phyloP scores from a whole-genome alignment of 176 grass and related monocot species.

The Panicum miliaceum region DNA sequence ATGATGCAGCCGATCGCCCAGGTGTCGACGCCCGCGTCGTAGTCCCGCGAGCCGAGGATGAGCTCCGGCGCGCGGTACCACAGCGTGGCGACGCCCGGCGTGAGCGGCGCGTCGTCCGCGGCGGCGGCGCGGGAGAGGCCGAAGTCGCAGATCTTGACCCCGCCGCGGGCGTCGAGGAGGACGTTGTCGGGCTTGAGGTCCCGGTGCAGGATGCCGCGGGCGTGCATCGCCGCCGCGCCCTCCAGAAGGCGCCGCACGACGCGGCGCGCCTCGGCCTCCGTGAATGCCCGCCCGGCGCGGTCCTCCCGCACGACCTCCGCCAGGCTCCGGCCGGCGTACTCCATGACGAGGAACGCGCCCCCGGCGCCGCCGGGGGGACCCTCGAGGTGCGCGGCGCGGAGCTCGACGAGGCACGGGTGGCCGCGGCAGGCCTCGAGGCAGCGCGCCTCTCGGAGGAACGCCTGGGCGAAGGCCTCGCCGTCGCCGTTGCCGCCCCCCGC shows the following conservation, averaged over 20 bases:
- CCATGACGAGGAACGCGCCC: constrained; percentile 22
- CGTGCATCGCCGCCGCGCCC: constrained; percentile 24
- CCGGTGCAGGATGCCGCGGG: constrained; percentile 29
- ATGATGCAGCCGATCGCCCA: constrained; percentile 42
- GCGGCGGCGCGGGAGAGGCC: background rate
- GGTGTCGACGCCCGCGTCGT: constrained; percentile 20
- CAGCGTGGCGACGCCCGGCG: constrained; percentile 3
- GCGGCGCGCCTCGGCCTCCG: background rate
- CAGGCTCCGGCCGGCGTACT: constrained; percentile 23
- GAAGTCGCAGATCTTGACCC: constrained; percentile 50
- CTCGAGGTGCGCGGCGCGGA: constrained; percentile 1
- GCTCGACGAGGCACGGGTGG: background rate
- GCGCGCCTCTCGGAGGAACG: constrained; percentile 22
- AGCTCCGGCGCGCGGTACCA: constrained; percentile 40
- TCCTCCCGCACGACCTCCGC: background rate
- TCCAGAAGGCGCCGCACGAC: constrained; percentile 30
- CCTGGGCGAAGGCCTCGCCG: background rate
- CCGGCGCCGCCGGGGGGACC: too few species aligned
- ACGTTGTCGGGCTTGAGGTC: constrained; percentile 48
- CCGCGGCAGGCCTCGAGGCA: constrained; percentile 25
- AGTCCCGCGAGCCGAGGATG: background rate
- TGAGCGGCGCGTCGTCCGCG: background rate
- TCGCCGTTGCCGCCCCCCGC: background rate
- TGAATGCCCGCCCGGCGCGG: background rate
- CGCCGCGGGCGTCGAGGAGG: background rate